Conservation (phyloP, 805 yeast genomes). For the Pichia membranifaciens region DNA sequence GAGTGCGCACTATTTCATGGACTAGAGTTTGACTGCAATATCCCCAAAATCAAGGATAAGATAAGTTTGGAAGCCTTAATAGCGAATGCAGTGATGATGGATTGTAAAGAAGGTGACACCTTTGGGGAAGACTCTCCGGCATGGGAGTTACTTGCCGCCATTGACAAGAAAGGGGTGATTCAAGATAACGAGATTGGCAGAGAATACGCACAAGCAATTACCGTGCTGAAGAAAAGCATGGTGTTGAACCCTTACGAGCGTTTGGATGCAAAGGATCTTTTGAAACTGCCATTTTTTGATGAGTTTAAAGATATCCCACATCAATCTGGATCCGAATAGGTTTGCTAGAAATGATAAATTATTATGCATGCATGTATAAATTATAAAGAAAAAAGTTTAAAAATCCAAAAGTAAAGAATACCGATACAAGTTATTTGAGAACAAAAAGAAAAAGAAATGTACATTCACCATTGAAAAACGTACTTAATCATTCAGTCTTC, state of each 20-base stretch:
- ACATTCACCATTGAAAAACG: too few relatives aligned
- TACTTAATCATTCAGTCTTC: slow-evolving; percentile 1
- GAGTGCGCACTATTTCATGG: slow-evolving; percentile 84
- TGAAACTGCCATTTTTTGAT: slow-evolving; percentile 54
- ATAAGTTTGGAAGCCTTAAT: slow-evolving; percentile 38
- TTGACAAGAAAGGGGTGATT: slow-evolving; percentile 38
- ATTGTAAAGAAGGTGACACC: slow-evolving; percentile 47
- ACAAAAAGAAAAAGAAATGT: too few relatives aligned
- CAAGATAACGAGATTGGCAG: slow-evolving; percentile 33
- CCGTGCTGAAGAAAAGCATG: slow-evolving; percentile 52
- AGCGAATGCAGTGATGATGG: slow-evolving; percentile 38
- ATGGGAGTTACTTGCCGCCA: slow-evolving; percentile 51
- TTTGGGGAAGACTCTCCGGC: slow-evolving; percentile 70
- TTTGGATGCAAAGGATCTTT: slow-evolving; percentile 50
- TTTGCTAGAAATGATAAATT: too few relatives aligned
- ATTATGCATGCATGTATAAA: neutral
- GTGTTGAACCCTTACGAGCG: slow-evolving; percentile 53
- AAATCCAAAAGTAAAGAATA: too few relatives aligned
- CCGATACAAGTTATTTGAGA: too few relatives aligned
- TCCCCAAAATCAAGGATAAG: slow-evolving; percentile 44
- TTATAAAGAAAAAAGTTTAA: neutral
- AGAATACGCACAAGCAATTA: slow-evolving; percentile 41
- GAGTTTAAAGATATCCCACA: slow-evolving; percentile 9
- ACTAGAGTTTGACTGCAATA: slow-evolving; percentile 66
- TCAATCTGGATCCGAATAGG: too few relatives aligned